Conservation (phyloP, 1,284 basidiomycete genomes). For the Cutaneotrichosporon cyanovorans region DNA sequence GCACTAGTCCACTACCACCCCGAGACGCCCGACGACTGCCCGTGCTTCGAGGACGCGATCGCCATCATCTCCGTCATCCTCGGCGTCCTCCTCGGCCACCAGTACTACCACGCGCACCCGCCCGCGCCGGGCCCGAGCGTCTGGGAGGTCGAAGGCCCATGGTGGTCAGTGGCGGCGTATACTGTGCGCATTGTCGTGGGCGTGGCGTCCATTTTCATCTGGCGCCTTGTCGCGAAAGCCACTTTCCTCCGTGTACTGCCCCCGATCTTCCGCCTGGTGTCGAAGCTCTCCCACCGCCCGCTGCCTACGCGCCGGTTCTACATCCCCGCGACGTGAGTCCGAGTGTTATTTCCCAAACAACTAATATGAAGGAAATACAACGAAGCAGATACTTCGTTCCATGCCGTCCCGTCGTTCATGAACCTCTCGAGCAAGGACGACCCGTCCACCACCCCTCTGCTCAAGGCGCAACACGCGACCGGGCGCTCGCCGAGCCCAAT, state of each 20-base stretch:
- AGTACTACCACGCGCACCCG: conserved; percentile 45
- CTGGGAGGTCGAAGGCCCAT: conserved; percentile 2
- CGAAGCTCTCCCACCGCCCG: conserved; percentile 51
- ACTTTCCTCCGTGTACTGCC: conserved; percentile 66
- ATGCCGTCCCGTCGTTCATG: conserved; percentile 74
- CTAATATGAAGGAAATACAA: conserved; percentile 53
- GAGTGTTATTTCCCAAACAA: not conserved
- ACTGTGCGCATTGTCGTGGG: conserved; percentile 47
- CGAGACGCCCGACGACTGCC: conserved; percentile 89
- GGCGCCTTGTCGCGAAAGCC: conserved; percentile 77
- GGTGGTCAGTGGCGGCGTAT: conserved; percentile 42
- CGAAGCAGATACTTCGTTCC: conserved; percentile 56
- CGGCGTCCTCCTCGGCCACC: conserved; percentile 64
- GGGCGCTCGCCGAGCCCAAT: conserved; percentile 5
- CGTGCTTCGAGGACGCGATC: conserved; percentile 96
- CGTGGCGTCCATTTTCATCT: conserved; percentile 59
- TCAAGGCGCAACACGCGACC: not conserved
- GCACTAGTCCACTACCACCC: conserved; percentile 80
- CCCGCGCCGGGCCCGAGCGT: not conserved
- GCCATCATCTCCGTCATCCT: conserved; percentile 79
- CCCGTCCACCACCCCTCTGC: conserved; percentile 3
- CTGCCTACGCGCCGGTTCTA: conserved; percentile 76
- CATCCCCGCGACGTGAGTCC: conserved; percentile 65
- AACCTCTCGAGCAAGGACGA: conserved; percentile 51
- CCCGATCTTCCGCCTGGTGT: conserved; percentile 64